These are phyloP conservation scores for Botryotinia calthae DNA, from an alignment of 2,329 filamentous ascomycete genomes.

Conservation along the genomic window DNA sequence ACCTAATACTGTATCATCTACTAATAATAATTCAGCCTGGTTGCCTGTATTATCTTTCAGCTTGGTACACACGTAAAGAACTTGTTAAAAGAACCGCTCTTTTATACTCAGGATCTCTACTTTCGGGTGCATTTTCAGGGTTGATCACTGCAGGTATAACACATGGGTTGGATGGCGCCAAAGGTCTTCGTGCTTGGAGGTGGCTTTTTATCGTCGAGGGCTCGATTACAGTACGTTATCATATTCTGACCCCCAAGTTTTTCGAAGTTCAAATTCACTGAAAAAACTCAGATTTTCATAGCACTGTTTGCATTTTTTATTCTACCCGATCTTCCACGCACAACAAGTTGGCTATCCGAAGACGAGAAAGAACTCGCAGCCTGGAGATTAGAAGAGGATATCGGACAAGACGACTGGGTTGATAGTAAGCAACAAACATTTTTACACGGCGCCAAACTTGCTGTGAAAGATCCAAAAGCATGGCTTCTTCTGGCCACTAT, in stretches of 20 bases:
- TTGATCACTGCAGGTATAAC: conserved; percentile 50
- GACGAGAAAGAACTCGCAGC: conserved; percentile 46
- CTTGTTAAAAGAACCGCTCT: conserved; percentile 46
- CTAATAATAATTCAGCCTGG: conserved; percentile 20
- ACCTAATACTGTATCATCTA: neutral
- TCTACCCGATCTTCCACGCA: conserved; percentile 54
- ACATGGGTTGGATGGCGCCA: conserved; percentile 46
- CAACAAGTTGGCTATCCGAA: conserved; percentile 50
- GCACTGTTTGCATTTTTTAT: conserved; percentile 31
- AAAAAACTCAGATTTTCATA: conserved; percentile 7
- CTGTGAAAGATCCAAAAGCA: conserved; percentile 15
- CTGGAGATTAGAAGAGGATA: conserved; percentile 22
- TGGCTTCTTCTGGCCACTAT: conserved; percentile 17
- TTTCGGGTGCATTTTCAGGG: conserved; percentile 51
- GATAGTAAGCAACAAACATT: conserved; percentile 18
- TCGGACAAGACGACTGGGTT: conserved; percentile 21
- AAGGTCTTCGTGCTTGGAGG: conserved; percentile 50
- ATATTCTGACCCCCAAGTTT: too few relatives aligned
- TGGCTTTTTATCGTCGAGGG: conserved; percentile 53
- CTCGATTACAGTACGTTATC: conserved; percentile 40
- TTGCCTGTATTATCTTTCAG: conserved; percentile 30
- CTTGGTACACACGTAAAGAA: conserved; percentile 47
- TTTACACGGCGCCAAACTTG: conserved; percentile 15
- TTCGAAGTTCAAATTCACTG: neutral
- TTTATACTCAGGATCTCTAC: conserved; percentile 45